Conservation (phyloP, 1,284 basidiomycete species). For the Earliella scabrosa region DNA sequence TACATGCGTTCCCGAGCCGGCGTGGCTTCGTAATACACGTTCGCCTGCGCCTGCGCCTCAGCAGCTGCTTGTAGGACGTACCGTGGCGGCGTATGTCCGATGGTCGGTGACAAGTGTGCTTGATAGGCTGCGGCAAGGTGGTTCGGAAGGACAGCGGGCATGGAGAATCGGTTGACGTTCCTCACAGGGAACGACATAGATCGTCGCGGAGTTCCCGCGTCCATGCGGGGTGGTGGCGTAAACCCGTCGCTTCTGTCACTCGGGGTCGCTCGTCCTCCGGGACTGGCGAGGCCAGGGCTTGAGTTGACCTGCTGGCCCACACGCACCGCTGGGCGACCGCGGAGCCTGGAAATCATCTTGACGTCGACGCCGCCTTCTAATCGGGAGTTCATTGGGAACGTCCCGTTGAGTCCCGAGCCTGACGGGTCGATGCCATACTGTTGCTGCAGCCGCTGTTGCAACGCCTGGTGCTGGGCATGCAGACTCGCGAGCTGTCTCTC, state of each 20-base stretch:
- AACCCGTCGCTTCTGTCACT: constrained; percentile 22
- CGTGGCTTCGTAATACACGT: constrained; percentile 36
- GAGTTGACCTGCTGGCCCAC: constrained; percentile 21
- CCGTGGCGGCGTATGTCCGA: constrained; percentile 24
- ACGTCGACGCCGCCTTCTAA: constrained; percentile 28
- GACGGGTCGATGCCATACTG: constrained; percentile 26
- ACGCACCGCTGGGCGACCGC: constrained; percentile 30
- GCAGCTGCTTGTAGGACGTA: constrained; percentile 20
- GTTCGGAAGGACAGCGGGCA: constrained; percentile 29
- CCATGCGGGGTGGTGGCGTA: constrained; percentile 33
- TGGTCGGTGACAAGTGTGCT: constrained; percentile 28
- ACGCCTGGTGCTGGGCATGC: constrained; percentile 21
- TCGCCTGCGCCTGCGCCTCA: constrained; percentile 20
- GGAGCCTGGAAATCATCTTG: constrained; percentile 29
- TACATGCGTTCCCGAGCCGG: constrained; percentile 29
- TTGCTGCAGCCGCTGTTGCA: constrained; percentile 16
- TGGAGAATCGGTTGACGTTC: constrained; percentile 27
- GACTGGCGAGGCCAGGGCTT: constrained; percentile 14
- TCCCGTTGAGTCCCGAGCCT: constrained; percentile 17
- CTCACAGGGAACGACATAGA: constrained; percentile 42
- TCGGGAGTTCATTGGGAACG: constrained; percentile 13
- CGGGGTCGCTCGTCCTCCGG: constrained; percentile 8
- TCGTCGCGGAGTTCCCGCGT: constrained; percentile 37
- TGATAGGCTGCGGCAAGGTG: constrained; percentile 23
- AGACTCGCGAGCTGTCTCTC: constrained; percentile 21